Evolutionary conservation across 345 rosid species (phyloP).

Genomic region (Physaria fendleri): DNA sequence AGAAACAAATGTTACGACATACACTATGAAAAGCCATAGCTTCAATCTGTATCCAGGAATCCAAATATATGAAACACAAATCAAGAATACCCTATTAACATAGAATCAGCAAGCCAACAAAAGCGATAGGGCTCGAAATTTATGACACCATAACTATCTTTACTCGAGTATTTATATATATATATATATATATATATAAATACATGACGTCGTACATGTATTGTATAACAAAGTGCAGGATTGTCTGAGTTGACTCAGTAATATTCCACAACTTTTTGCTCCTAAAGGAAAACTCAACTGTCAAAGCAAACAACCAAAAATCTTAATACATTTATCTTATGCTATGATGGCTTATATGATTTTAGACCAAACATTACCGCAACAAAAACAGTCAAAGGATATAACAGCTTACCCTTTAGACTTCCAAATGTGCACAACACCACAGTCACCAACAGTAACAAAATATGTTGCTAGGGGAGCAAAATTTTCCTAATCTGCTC

Average conservation of each 20-base stretch:
- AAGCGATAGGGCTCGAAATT: no score
- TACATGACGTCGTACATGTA: no score
- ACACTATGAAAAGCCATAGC: constrained; percentile 95
- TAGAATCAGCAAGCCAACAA: constrained; percentile 50
- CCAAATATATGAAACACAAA: neutral
- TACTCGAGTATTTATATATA: no score
- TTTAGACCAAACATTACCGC: neutral
- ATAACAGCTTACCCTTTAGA: constrained; percentile 58
- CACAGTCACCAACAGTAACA: constrained; percentile 84
- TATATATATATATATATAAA: no score
- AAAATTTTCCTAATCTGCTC: constrained; percentile 34
- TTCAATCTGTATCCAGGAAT: constrained; percentile 55
- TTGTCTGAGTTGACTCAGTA: constrained; percentile 46
- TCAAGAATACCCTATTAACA: no score
- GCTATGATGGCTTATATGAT: neutral
- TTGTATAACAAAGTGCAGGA: no score
- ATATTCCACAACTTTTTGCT: constrained; percentile 83
- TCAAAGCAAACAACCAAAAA: constrained; percentile 29
- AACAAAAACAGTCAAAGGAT: neutral
- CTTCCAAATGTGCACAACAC: constrained; percentile 74
- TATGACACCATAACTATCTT: no score
- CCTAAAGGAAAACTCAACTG: constrained; percentile 78
- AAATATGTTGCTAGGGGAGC: constrained; percentile 43
- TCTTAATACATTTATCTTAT: constrained; percentile 1
- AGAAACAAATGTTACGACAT: constrained; percentile 90